A percentile compares a stretch with the other conserved stretches of the same genome.
phyloP scores from a whole-genome alignment of 371 early-diverging fungal species.

The Funneliformis caledonium region DNA sequence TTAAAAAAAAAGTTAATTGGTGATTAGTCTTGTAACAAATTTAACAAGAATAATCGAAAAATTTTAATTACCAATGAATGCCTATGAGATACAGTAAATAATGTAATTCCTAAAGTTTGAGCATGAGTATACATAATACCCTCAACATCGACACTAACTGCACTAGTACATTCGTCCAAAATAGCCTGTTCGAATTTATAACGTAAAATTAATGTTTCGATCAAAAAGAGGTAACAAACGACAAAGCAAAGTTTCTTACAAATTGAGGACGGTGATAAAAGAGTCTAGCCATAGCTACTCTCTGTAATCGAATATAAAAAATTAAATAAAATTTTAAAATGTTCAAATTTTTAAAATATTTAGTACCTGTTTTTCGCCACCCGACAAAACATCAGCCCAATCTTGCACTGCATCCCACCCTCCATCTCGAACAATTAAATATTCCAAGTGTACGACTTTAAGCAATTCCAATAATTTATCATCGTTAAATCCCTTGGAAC shows the following conservation, averaged over 20 bases:
- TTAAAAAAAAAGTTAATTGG: not conserved
- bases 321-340: not conserved
- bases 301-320: slow-evolving; percentile 34
- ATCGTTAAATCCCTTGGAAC: slow-evolving; percentile 61
- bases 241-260: slow-evolving; percentile 49
- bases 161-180: slow-evolving; percentile 87
- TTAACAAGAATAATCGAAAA: not conserved
- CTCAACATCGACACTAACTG: slow-evolving; percentile 85
- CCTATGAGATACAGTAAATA: slow-evolving; percentile 86
- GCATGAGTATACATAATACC: slow-evolving; percentile 86
- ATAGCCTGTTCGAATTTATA: slow-evolving; percentile 58
- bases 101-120: slow-evolving; percentile 76
- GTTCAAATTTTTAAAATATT: not conserved
- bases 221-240: not conserved
- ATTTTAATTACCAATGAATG: slow-evolving; percentile 55
- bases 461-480: slow-evolving; percentile 66
- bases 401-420: slow-evolving; percentile 85
- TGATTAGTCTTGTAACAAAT: not conserved
- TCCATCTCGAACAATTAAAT: slow-evolving; percentile 80
- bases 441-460: slow-evolving; percentile 72
- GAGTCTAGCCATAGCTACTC: slow-evolving; percentile 84
- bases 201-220: not conserved
- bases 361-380: slow-evolving; percentile 73
- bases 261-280: slow-evolving; percentile 87
- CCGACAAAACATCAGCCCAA: slow-evolving; percentile 86